These are phyloP conservation scores for Allium fistulosum DNA, from an alignment of 106 monocot species.

Conservation along the genomic window DNA sequence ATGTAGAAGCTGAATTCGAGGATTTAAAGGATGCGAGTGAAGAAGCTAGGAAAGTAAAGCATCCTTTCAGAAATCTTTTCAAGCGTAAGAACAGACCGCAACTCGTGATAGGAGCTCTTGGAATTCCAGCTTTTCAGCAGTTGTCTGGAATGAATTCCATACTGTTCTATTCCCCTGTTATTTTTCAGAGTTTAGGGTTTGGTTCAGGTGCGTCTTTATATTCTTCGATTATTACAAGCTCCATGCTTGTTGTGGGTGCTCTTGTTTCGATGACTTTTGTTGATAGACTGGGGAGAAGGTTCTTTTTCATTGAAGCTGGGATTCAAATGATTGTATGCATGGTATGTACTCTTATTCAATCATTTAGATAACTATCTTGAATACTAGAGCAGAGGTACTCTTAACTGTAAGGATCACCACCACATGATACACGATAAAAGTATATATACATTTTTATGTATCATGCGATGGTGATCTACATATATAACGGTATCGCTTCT, in stretches of 20 bases:
- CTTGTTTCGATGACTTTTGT: slow-evolving; percentile 33
- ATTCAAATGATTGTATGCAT: slow-evolving; percentile 46
- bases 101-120: slow-evolving; percentile 42
- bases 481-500: too few species aligned
- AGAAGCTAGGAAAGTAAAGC: slow-evolving; percentile 33
- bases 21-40: slow-evolving; percentile 47
- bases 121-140: slow-evolving; percentile 51
- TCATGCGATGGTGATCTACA: too few species aligned
- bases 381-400: too few species aligned
- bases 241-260: slow-evolving; percentile 34
- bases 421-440: background rate
- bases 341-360: slow-evolving; percentile 6
- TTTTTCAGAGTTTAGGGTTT: slow-evolving; percentile 54
- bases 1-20: slow-evolving; percentile 34
- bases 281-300: slow-evolving; percentile 39
- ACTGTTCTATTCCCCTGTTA: slow-evolving; percentile 41
- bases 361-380: too few species aligned
- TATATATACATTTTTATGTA: too few species aligned
- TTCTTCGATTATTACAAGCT: slow-evolving; percentile 37
- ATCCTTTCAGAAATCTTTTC: slow-evolving; percentile 43
- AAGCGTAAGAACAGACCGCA: slow-evolving; percentile 32
- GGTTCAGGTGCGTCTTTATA: slow-evolving; percentile 42
- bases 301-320: slow-evolving; percentile 46
- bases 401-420: background rate
- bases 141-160: slow-evolving; percentile 52